Evolutionary conservation across 148 eudicot species (phyloP), one percentile per base, ranked within the genome.

Genomic region (Selenicereus undatus): DNA sequence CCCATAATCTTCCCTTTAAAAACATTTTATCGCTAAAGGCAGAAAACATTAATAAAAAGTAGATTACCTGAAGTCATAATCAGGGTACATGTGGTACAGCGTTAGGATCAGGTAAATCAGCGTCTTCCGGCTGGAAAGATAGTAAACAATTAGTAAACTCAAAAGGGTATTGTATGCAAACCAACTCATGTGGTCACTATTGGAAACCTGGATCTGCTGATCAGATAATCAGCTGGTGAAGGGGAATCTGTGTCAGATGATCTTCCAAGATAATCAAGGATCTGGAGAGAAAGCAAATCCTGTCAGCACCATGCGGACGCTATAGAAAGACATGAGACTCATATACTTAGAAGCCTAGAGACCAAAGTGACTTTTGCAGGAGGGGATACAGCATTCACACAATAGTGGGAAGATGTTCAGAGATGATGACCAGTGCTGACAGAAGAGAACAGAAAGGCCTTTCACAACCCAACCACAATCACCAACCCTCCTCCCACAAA

Each of bases 31-130:
- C 13, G 65, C 39, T 45, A 43, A 58, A 35, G 72, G 68, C 71
- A 52, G 14, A 17, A 70, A n/a, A 64, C 75, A 84, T 50, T 72
- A 74, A 78, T 21, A 74, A 80, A 73, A 80, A 78, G 82, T 85
- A 88, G 52, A 80, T 79, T 90, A 96, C 99, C 99, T 96, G 99
- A 93, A 96, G 87, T 92, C 98, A 85, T 90, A 91, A 84, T 96
- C 99, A 2, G 99, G 98, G 83, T 92, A 96, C 95, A 93, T 91
- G 87, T 93, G 97, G 88, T 88, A 83, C 58, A 96, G 91, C 16
- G 95, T 89, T 71, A 96, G 98, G 84, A 96, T 84, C 83, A 96
- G 90, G 83, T 93, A 96, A 75, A 92, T 91, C 90, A 96, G 85
- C 10, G 91, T 93, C 93, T 90, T 93, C 81, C 99, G 95, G 89